These are phyloP conservation scores for Mucuna pruriens DNA, from an alignment of 306 rosid species.

Conservation along the genomic window DNA sequence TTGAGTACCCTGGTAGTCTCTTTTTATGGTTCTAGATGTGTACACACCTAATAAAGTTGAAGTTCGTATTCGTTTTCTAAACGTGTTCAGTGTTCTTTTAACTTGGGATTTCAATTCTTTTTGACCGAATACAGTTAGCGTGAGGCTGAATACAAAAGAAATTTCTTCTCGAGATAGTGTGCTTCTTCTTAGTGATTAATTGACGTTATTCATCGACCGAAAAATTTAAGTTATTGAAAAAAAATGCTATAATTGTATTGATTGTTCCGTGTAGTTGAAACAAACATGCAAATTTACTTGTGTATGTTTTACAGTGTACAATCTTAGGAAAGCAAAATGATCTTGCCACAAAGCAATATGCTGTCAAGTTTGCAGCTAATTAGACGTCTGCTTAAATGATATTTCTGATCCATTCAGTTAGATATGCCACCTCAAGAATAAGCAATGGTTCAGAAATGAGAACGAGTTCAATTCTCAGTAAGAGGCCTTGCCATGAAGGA, in stretches of 20 bases:
- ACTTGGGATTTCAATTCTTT: not conserved
- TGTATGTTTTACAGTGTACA: not conserved
- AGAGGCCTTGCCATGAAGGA: constrained; percentile 1
- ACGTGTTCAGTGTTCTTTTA: not conserved
- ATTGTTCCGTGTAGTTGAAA: not conserved
- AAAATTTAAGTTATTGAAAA: not conserved
- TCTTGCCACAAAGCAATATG: not conserved
- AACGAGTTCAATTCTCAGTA: not conserved
- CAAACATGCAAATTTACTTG: not conserved
- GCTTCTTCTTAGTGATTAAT: not conserved
- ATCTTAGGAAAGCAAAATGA: not conserved
- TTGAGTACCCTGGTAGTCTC: not conserved
- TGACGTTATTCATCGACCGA: not conserved
- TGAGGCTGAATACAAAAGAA: not conserved
- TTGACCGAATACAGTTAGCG: not conserved
- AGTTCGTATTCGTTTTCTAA: not conserved
- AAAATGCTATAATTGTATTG: not conserved
- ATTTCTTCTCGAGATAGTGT: not conserved
- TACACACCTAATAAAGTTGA: no score
- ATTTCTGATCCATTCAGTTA: not conserved
- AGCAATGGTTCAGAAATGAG: constrained; percentile 6
- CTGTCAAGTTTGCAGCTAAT: not conserved
- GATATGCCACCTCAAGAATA: constrained; percentile 15
- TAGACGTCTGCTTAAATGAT: not conserved
- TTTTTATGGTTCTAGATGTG: not conserved